Conservation (phyloP, 2,329 filamentous ascomycete genomes). For the Trichoderma sp. region DNA sequence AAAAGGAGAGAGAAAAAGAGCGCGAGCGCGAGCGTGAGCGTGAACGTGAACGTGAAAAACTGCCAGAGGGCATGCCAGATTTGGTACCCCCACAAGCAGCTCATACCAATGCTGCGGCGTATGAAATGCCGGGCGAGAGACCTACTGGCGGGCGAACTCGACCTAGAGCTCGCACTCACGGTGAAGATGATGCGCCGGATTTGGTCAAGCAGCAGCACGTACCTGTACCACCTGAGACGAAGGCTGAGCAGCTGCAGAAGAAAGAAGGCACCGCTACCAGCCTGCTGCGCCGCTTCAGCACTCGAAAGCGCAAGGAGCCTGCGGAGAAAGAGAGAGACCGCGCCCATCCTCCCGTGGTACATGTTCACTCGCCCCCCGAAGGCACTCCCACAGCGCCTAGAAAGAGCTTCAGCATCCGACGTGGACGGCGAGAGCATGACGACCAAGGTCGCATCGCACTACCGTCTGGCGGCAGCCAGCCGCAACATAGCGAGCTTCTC, state of each 20-base stretch:
- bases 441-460: conserved; percentile 46
- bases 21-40: conserved; percentile 27
- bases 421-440: conserved; percentile 52
- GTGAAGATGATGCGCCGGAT: conserved; percentile 84
- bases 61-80: conserved; percentile 60
- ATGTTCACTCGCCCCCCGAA: conserved; percentile 75
- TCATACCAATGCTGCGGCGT: conserved; percentile 79
- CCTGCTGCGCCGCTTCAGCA: conserved; percentile 85
- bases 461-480: conserved; percentile 60
- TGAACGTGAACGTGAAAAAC: conserved; percentile 35
- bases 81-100: conserved; percentile 79
- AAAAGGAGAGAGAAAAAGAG: conserved; percentile 27
- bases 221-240: conserved; percentile 50
- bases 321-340: conserved; percentile 61
- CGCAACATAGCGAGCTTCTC: conserved; percentile 74
- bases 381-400: conserved; percentile 56
- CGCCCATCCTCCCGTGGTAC: conserved; percentile 69
- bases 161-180: conserved; percentile 85
- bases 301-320: conserved; percentile 69
- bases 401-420: conserved; percentile 84
- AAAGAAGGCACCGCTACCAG: conserved; percentile 87
- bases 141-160: conserved; percentile 79
- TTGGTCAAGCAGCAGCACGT: conserved; percentile 32
- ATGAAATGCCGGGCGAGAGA: conserved; percentile 86
- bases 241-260: conserved; percentile 60